These are phyloP conservation scores for Saraca asoca DNA, from an alignment of 331 rosid species.

Conservation along the genomic window DNA sequence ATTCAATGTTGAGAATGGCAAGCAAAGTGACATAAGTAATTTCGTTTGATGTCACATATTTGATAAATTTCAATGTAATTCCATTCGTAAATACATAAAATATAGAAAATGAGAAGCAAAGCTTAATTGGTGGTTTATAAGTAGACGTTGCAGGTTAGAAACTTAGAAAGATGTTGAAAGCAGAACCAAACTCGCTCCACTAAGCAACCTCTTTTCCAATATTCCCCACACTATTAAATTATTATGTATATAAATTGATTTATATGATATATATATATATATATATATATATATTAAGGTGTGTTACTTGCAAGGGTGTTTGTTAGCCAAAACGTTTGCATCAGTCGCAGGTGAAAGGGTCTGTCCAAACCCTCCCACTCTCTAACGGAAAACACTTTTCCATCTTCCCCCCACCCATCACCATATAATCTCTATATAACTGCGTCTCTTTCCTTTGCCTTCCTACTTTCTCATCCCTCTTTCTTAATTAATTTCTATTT, in stretches of 20 bases:
- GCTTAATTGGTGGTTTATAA: conserved; percentile 70
- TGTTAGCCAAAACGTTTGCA: conserved; percentile 95
- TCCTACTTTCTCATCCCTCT: conserved; percentile 14
- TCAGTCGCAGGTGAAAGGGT: conserved; percentile 83
- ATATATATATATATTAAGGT: conserved; percentile 12
- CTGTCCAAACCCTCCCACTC: conserved; percentile 72
- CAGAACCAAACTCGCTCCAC: conserved; percentile 79
- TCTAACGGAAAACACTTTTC: conserved; percentile 87
- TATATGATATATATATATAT: conserved; percentile 15
- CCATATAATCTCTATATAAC: conserved; percentile 44
- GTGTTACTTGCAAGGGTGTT: conserved; percentile 46
- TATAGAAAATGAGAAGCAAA: conserved; percentile 25
- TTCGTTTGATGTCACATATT: conserved; percentile 38
- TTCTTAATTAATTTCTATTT: conserved; percentile 3
- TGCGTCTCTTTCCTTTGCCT: conserved; percentile 22
- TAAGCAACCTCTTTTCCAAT: conserved; percentile 70
- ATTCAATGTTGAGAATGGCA: not conserved
- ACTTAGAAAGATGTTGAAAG: conserved; percentile 92
- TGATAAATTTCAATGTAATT: conserved; percentile 1
- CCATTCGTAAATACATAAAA: conserved; percentile 32
- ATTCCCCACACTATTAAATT: conserved; percentile 30
- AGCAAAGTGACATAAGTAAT: conserved; percentile 47
- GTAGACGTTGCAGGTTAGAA: conserved; percentile 99
- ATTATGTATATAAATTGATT: too few species aligned
- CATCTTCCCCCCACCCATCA: conserved; percentile 42